phyloP scores from a whole-genome alignment of 495 filamentous ascomycete species.

The Immersiella caudata region DNA sequence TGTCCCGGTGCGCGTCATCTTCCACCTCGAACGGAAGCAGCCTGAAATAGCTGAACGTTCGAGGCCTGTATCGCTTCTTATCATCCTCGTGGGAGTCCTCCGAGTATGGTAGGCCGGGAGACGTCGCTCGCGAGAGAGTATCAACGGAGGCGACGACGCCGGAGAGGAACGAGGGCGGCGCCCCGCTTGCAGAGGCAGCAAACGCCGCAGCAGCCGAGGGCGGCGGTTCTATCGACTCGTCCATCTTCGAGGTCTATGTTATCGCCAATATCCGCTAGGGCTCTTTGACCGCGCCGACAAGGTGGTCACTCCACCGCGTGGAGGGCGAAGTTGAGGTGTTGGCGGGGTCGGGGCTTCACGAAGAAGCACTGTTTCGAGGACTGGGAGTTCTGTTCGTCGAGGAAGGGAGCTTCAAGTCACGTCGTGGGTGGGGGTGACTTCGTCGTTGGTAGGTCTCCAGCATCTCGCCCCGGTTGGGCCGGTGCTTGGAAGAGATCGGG shows the following conservation, averaged over 20 bases:
- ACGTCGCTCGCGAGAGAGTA: constrained; percentile 53
- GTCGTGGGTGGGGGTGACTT: constrained; percentile 2
- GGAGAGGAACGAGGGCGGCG: constrained; percentile 29
- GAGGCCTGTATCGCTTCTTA: constrained; percentile 72
- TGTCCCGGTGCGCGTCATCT: constrained; percentile 69
- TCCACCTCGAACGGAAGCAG: constrained; percentile 88
- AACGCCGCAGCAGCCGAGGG: constrained; percentile 28
- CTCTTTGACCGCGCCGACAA: neutral
- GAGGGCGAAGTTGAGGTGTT: neutral
- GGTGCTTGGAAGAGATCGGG: neutral
- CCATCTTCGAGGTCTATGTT: constrained; percentile 22
- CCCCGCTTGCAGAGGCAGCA: constrained; percentile 27
- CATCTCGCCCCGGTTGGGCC: constrained; percentile 14
- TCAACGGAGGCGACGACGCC: constrained; percentile 38
- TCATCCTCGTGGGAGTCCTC: constrained; percentile 39
- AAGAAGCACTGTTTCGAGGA: neutral
- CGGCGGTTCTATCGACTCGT: constrained; percentile 35
- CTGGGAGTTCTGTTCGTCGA: neutral
- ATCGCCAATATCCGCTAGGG: neutral
- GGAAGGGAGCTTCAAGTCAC: neutral
- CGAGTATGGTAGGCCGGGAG: constrained; percentile 45
- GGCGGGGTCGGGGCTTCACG: neutral
- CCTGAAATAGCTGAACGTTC: constrained; percentile 89
- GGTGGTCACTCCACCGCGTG: neutral
- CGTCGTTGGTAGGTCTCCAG: constrained; percentile 5